Evolutionary conservation across 768 basidiomycete species (phyloP).

Genomic region (Mrakia frigida): DNA sequence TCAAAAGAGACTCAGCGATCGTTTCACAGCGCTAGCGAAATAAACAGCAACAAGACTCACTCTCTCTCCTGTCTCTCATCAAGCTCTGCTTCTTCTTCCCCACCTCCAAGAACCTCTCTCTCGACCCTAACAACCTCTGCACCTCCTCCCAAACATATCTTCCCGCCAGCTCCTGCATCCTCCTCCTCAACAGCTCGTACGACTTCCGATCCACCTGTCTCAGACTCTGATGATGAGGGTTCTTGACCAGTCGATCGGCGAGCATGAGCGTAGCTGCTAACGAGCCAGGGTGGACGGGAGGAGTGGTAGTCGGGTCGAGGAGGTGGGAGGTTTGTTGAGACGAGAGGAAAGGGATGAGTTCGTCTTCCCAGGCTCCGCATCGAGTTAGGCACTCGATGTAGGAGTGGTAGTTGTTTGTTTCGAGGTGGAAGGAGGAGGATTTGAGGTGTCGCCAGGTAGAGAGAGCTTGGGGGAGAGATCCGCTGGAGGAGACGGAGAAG

Average conservation of each 20-base stretch:
- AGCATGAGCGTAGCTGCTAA: neutral
- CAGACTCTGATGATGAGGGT: neutral
- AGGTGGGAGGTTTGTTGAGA: neutral
- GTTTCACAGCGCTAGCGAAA: too few species aligned
- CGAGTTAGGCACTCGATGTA: neutral
- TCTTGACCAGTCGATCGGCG: neutral
- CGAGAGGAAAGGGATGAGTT: neutral
- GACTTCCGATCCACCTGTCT: neutral
- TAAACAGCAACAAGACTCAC: neutral
- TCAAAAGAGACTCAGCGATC: too few species aligned
- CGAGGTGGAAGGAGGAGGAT: neutral
- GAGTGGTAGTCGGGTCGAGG: too few species aligned
- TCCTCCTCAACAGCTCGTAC: neutral
- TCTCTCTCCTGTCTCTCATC: neutral
- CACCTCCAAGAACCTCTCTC: neutral
- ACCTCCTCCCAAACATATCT: neutral
- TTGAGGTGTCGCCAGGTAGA: neutral
- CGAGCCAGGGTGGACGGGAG: neutral
- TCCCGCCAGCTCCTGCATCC: neutral
- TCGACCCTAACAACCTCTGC: neutral
- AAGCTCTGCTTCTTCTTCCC: neutral
- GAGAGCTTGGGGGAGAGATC: neutral
- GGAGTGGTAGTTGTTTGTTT: neutral
- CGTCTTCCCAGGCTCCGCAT: neutral
- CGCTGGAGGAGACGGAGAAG: neutral